Conservation (phyloP, 1,284 basidiomycete species). For the Thecaphora frezii region DNA sequence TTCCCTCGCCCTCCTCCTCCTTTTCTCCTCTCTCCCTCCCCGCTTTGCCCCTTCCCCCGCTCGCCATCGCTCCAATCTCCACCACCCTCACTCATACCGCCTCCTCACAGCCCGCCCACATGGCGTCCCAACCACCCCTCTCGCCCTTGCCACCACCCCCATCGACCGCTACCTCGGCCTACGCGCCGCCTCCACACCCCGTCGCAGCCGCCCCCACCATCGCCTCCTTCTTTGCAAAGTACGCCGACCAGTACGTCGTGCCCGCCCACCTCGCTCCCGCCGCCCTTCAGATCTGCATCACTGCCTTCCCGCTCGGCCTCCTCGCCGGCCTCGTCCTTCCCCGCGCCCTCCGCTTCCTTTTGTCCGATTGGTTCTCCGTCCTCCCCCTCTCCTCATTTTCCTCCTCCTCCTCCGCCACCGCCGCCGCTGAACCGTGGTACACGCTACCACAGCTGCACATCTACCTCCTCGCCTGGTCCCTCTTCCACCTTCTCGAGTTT, state of each 20-base stretch:
- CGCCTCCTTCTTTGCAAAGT: conserved; percentile 6
- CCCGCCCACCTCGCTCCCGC: conserved; percentile 37
- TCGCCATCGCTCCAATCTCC: background rate
- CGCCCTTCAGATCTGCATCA: conserved; percentile 28
- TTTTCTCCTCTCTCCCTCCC: background rate
- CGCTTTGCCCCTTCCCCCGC: background rate
- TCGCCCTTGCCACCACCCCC: background rate
- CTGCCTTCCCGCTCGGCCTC: conserved; percentile 37
- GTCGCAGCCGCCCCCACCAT: background rate
- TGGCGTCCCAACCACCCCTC: conserved; percentile 1
- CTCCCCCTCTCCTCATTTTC: too few relatives aligned
- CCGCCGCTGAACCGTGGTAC: conserved; percentile 10
- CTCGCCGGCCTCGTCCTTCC: conserved; percentile 33
- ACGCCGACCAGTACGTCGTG: conserved; percentile 25
- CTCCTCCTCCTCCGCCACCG: too few relatives aligned
- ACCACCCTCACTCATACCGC: background rate
- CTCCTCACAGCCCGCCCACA: conserved; percentile 5
- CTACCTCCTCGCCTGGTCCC: conserved; percentile 42
- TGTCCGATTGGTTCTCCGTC: background rate
- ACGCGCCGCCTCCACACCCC: too few relatives aligned
- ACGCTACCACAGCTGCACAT: conserved; percentile 20
- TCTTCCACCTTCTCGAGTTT: conserved; percentile 93
- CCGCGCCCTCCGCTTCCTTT: conserved; percentile 7
- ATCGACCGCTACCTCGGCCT: background rate
- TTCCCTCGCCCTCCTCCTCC: background rate